Conservation (phyloP, 495 filamentous ascomycete genomes). For the Penicillium nucicola region DNA sequence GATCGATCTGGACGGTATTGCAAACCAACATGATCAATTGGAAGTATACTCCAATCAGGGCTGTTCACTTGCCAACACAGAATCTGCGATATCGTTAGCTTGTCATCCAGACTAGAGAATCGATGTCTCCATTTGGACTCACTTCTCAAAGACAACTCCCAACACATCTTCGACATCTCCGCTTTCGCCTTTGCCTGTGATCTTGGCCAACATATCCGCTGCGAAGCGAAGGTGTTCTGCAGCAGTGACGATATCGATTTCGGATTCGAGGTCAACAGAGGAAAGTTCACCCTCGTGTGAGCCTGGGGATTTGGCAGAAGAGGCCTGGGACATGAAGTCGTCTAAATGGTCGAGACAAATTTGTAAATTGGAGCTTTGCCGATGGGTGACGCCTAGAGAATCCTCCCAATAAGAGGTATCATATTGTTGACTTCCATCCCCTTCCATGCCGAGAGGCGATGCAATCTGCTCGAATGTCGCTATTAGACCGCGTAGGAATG, state of each 20-base stretch:
- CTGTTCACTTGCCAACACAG: slow-evolving; percentile 66
- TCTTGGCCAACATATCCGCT: slow-evolving; percentile 74
- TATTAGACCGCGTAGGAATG: slow-evolving; percentile 64
- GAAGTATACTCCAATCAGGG: neutral
- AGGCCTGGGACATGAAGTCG: slow-evolving; percentile 55
- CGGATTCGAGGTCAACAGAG: slow-evolving; percentile 25
- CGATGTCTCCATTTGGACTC: slow-evolving; percentile 20
- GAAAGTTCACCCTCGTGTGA: neutral
- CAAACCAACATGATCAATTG: neutral
- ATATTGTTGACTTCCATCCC: slow-evolving; percentile 34
- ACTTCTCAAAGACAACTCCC: slow-evolving; percentile 98
- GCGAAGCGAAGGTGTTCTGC: slow-evolving; percentile 85
- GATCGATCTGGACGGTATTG: neutral
- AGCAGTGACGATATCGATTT: slow-evolving; percentile 84
- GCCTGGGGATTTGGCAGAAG: slow-evolving; percentile 2
- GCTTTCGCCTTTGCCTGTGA: slow-evolving; percentile 80
- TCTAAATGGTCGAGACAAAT: slow-evolving; percentile 67
- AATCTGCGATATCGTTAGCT: slow-evolving; percentile 45
- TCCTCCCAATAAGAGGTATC: slow-evolving; percentile 68
- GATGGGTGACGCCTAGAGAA: slow-evolving; percentile 83
- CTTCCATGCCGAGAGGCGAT: slow-evolving; percentile 42
- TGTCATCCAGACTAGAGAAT: neutral
- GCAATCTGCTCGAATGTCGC: slow-evolving; percentile 72
- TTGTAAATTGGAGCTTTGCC: slow-evolving; percentile 78
- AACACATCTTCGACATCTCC: slow-evolving; percentile 96